Evolutionary conservation across 2,329 filamentous ascomycete species (phyloP), one percentile per base, ranked within the genome.

Genomic region (Scolecobasidium constrictum): DNA sequence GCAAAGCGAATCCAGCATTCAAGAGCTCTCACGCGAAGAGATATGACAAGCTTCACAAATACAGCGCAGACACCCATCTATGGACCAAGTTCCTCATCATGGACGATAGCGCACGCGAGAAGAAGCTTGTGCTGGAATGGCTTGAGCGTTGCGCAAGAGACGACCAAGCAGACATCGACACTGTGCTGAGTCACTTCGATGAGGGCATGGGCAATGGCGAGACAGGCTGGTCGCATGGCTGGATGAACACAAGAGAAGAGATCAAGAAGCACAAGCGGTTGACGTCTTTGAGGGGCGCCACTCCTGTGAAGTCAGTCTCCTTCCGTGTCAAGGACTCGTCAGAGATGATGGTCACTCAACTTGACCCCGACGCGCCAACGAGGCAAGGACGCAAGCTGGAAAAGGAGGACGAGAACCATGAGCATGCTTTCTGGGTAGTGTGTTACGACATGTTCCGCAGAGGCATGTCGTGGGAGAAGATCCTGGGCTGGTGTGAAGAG

Each of bases 391-490:
- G 84, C 42, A 77, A 73, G 39, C 68, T 96, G 33, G 83, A 94
- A 56, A 75, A 79, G 18, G 78, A 88, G 53, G 92, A 98, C 56
- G 79, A 86, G 50, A 88, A 81, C 54, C 92, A 90, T 48, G 92
- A 98, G 64, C 77, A 82, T 42, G 83, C 87, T 3, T 84, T 94
- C 37, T 96, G 92, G 88, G 73, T 88, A 47, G 83, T 85, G n/a
- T 92, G 86, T 62, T 96, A 87, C 67, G 86, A 94, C 59, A 84
- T 94, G 69, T 69, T 98, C 41, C 79, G 90, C 38, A 78, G 87
- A 36, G 92, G 92, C n/a, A 80, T 78, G 50, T 77, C 72, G 47
- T 77, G 83, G 64, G 64, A 73, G 6, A 75, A 83, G 28, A 83
- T 96, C 48, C 76, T 78, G 43, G 83, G 88, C 38, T 95, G 87